These are phyloP conservation scores for Inonotus hispidus DNA, from an alignment of 1,284 basidiomycete species.

Conservation along the genomic window DNA sequence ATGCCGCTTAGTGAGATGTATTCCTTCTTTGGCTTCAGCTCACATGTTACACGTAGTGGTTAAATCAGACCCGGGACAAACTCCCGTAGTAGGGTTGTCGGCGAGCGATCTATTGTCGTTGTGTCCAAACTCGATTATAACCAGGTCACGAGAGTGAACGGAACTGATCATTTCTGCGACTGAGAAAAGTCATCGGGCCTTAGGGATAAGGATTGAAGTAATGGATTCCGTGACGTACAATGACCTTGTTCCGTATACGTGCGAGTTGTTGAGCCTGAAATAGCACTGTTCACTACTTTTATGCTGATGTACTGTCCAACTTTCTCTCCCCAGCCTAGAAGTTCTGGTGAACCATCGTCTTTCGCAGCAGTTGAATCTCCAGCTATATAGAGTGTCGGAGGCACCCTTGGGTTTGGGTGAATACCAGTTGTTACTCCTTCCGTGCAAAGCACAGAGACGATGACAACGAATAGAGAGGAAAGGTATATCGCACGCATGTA, in stretches of 20 bases:
- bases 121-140: constrained; percentile 42
- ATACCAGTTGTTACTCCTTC: neutral
- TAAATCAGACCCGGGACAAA: constrained; percentile 22
- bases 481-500: too few relatives aligned
- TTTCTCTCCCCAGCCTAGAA: constrained; percentile 42
- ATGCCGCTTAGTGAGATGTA: neutral
- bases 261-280: constrained; percentile 41
- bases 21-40: neutral
- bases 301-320: constrained; percentile 37
- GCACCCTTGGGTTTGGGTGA: neutral
- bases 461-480: neutral
- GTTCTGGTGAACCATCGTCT: constrained; percentile 22
- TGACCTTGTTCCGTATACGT: constrained; percentile 43
- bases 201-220: too few relatives aligned
- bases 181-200: too few relatives aligned
- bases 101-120: constrained; percentile 32
- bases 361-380: constrained; percentile 37
- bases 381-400: constrained; percentile 37
- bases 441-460: neutral
- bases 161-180: constrained; percentile 29
- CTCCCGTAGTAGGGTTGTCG: constrained; percentile 26
- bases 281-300: constrained; percentile 40
- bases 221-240: constrained; percentile 19
- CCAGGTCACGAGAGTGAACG: constrained; percentile 33
- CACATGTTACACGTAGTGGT: constrained; percentile 28